These are phyloP conservation scores for Lasiosphaeriaceae sp. DNA, from an alignment of 495 filamentous ascomycete species.

Conservation along the genomic window DNA sequence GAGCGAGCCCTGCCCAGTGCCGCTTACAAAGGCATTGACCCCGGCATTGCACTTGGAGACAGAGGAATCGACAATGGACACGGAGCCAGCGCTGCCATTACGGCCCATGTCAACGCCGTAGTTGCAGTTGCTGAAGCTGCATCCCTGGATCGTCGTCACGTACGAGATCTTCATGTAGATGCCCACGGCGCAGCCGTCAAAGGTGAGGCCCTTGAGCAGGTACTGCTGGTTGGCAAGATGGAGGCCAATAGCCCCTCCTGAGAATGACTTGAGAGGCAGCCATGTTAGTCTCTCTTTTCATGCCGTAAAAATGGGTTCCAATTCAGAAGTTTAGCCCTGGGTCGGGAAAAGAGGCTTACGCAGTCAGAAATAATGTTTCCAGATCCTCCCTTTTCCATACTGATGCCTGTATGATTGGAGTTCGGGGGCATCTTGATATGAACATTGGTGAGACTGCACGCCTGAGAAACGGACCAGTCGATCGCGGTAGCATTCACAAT, in stretches of 20 bases:
- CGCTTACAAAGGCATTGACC: conserved; percentile 36
- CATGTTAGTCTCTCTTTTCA: background rate
- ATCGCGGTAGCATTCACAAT: conserved; percentile 36
- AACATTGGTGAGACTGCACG: conserved; percentile 61
- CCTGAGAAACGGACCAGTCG: conserved; percentile 65
- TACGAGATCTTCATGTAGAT: conserved; percentile 18
- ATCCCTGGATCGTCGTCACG: conserved; percentile 29
- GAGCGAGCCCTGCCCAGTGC: conserved; percentile 44
- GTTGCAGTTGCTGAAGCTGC: conserved; percentile 45
- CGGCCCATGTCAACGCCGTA: conserved; percentile 53
- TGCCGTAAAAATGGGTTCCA: too few species aligned
- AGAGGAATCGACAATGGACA: conserved; percentile 48
- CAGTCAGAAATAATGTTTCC: conserved; percentile 48
- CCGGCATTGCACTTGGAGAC: conserved; percentile 44
- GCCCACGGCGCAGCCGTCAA: conserved; percentile 32
- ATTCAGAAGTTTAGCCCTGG: too few species aligned
- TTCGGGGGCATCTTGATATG: conserved; percentile 53
- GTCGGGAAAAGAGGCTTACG: conserved; percentile 25
- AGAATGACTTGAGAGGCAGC: conserved; percentile 35
- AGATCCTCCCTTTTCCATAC: conserved; percentile 31
- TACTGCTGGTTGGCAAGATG: conserved; percentile 49
- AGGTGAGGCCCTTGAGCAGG: conserved; percentile 46
- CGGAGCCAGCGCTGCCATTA: conserved; percentile 35
- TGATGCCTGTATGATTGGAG: conserved; percentile 41
- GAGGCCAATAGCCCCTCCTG: conserved; percentile 48